Evolutionary conservation across 1,139 yeast genomes (phyloP).

Genomic region (Hansenula lynferdii): DNA sequence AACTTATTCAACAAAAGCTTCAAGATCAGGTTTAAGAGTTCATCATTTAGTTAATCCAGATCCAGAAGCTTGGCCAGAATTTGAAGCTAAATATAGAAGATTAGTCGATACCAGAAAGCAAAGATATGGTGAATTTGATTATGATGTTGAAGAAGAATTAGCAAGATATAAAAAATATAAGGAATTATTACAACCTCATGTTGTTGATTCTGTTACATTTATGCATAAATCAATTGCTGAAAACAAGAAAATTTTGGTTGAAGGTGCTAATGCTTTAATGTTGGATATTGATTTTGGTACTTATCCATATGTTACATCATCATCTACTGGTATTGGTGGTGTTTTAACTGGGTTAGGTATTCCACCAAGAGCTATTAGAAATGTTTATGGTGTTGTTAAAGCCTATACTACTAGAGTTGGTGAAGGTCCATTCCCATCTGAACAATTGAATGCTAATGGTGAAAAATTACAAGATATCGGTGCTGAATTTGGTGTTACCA

Average conservation of each 20-base stretch:
- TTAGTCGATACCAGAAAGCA: conserved; percentile 74
- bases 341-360: conserved; percentile 95
- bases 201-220: conserved; percentile 86
- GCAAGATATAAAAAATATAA: conserved; percentile 71
- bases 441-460: conserved; percentile 85
- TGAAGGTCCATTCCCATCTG: conserved; percentile 99
- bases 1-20: conserved; percentile 93
- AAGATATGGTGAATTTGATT: conserved; percentile 92
- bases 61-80: conserved; percentile 91
- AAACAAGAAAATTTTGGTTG: conserved; percentile 85
- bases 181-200: conserved; percentile 78
- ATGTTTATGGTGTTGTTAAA: conserved; percentile 93
- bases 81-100: conserved; percentile 72
- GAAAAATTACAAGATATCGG: conserved; percentile 88
- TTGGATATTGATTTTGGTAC: conserved; percentile 98
- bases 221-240: conserved; percentile 77
- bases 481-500: conserved; percentile 96
- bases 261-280: conserved; percentile 99
- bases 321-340: conserved; percentile 96
- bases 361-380: conserved; percentile 78
- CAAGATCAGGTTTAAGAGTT: conserved; percentile 94
- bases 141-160: conserved; percentile 78
- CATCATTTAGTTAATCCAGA: conserved; percentile 91
- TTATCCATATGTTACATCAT: conserved; percentile 95
- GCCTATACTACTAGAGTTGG: conserved; percentile 99